These are phyloP conservation scores for Syncephalis plumigaleata DNA, from an alignment of 371 early-diverging fungal genomes.

Conservation along the genomic window DNA sequence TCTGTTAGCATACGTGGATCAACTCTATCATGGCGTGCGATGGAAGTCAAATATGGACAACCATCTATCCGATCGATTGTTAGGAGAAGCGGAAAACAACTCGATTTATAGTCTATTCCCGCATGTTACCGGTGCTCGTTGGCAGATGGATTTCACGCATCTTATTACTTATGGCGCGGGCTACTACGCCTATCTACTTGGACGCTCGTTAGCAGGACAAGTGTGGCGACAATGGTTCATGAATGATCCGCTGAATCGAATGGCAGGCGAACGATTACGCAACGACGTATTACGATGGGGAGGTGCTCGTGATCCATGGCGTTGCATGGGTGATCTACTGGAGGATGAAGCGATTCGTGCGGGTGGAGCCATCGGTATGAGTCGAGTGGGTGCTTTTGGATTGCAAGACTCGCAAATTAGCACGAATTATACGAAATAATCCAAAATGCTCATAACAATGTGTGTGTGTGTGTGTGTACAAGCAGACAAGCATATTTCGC, in stretches of 20 bases:
- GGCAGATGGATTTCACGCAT: constrained; percentile 88
- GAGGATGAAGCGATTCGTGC: constrained; percentile 25
- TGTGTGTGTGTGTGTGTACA: too few species aligned
- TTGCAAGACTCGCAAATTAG: too few species aligned
- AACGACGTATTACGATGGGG: constrained; percentile 76
- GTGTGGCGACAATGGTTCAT: constrained; percentile 58
- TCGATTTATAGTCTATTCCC: constrained; percentile 29
- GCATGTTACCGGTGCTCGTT: constrained; percentile 46
- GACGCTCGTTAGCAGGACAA: constrained; percentile 57
- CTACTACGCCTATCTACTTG: constrained; percentile 89
- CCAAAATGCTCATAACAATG: too few species aligned
- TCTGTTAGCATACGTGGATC: constrained; percentile 76
- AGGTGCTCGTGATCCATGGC: constrained; percentile 87
- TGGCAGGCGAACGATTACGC: constrained; percentile 38
- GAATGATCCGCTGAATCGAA: constrained; percentile 27
- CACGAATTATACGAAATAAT: too few species aligned
- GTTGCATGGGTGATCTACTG: constrained; percentile 48
- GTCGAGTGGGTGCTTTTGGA: too few species aligned
- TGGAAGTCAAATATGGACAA: constrained; percentile 7
- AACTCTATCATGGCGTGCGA: constrained; percentile 36
- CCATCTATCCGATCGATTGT: neutral
- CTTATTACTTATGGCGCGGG: constrained; percentile 80
- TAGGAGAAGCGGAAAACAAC: neutral
- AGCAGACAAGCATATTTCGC: too few species aligned
- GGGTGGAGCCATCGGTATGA: too few species aligned